Percentiles rank a stretch among this genome's conserved stretches.
Evolutionary conservation across 202 grass and related monocot genomes (phyloP).

Genomic region (Setaria viridis): DNA sequence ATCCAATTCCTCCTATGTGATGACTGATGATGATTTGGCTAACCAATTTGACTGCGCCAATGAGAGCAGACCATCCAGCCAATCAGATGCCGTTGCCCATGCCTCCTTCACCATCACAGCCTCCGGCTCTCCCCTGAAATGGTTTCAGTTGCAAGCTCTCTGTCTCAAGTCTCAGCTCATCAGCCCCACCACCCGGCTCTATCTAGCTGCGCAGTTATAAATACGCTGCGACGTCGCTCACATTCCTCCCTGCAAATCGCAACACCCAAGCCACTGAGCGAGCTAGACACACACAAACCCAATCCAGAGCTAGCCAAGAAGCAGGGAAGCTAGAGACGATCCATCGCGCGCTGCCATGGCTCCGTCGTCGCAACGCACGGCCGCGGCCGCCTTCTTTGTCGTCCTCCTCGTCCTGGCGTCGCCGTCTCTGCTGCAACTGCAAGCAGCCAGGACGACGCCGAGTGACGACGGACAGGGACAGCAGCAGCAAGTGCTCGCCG

Average conservation of each 20-base stretch:
- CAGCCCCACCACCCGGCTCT: too few relatives aligned
- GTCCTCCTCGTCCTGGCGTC: background rate
- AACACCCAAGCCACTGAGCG: background rate
- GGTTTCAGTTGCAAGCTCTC: too few relatives aligned
- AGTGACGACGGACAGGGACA: background rate
- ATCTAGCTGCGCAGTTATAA: background rate
- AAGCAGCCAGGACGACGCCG: conserved; percentile 45
- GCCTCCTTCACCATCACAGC: too few relatives aligned
- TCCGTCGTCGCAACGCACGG: background rate
- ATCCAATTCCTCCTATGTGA: background rate
- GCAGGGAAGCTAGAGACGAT: background rate
- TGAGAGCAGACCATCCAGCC: background rate
- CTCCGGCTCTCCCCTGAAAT: too few relatives aligned
- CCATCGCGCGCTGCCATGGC: conserved; percentile 23
- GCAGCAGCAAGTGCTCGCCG: background rate
- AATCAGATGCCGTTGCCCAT: too few relatives aligned
- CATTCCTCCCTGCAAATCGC: background rate
- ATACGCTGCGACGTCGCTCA: background rate
- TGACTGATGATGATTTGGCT: background rate
- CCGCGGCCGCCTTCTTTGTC: background rate
- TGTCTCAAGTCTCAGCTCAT: too few relatives aligned
- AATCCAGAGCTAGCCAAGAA: background rate
- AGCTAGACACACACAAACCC: background rate
- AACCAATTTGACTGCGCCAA: background rate
- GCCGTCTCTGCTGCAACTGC: background rate